A percentile compares a stretch with the other conserved stretches of the same genome.
Conservation (phyloP, 1,284 basidiomycete genomes). For the Athelia sp. region DNA sequence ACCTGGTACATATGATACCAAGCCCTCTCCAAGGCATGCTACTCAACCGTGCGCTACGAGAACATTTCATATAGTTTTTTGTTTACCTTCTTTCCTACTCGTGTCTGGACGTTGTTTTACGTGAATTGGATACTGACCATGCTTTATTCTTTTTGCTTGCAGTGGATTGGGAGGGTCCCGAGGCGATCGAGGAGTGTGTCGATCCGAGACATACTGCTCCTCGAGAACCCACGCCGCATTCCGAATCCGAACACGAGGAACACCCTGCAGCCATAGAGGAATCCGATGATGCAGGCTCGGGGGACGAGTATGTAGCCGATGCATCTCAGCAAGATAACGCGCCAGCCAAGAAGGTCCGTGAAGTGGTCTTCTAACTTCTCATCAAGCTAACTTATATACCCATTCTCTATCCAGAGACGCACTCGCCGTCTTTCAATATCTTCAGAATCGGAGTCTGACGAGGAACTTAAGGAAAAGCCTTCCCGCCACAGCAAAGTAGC, state of each 20-base stretch:
- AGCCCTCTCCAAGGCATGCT: too few species aligned
- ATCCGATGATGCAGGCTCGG: slow-evolving; percentile 53
- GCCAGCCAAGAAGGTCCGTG: too few species aligned
- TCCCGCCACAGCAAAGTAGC: slow-evolving; percentile 7
- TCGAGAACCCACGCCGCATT: slow-evolving; percentile 7
- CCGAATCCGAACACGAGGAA: slow-evolving; percentile 17
- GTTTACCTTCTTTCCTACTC: slow-evolving; percentile 4
- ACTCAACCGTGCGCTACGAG: not conserved
- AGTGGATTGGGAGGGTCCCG: slow-evolving; percentile 71
- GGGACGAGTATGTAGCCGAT: slow-evolving; percentile 65
- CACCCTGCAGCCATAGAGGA: slow-evolving; percentile 24
- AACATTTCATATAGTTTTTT: not conserved
- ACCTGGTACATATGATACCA: too few species aligned
- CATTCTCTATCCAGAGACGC: slow-evolving; percentile 27
- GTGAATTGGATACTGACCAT: slow-evolving; percentile 17
- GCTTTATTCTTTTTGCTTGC: slow-evolving; percentile 20
- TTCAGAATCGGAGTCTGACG: slow-evolving; percentile 44
- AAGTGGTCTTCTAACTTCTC: too few species aligned
- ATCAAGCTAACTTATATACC: too few species aligned
- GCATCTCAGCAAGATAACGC: slow-evolving; percentile 16
- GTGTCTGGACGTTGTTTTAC: slow-evolving; percentile 9
- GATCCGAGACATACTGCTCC: slow-evolving; percentile 22
- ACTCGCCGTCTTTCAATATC: slow-evolving; percentile 32
- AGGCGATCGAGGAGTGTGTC: slow-evolving; percentile 37
- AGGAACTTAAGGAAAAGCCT: slow-evolving; percentile 14